Percentiles rank a stretch among this genome's conserved stretches.
Conservation (phyloP, 768 basidiomycete genomes). For the Lyophyllum semitale region DNA sequence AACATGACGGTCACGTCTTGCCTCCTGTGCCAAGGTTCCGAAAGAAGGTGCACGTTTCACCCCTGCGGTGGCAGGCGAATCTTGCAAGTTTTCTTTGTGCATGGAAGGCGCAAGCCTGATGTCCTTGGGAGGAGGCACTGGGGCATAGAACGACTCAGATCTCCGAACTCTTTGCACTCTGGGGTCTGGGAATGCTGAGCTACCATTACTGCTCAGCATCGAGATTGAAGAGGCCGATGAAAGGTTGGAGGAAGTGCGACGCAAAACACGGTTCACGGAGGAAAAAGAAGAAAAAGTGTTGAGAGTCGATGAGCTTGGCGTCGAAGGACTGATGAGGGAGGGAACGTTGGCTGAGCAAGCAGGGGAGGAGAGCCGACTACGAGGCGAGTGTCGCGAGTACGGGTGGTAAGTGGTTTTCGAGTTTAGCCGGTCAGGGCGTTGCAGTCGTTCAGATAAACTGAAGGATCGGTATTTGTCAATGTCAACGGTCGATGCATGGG, state of each 20-base stretch:
- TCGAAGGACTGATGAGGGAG: conserved; percentile 53
- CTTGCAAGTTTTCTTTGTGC: conserved; percentile 16
- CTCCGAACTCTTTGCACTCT: conserved; percentile 53
- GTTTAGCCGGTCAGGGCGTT: conserved; percentile 60
- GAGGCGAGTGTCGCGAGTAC: conserved; percentile 48
- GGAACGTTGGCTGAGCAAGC: conserved; percentile 38
- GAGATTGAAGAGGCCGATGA: conserved; percentile 48
- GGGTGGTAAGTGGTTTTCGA: conserved; percentile 56
- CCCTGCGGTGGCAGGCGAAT: conserved; percentile 23
- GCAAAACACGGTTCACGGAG: conserved; percentile 39
- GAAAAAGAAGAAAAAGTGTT: conserved; percentile 44
- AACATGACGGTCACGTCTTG: conserved; percentile 19
- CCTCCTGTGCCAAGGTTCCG: conserved; percentile 40
- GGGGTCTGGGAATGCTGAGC: conserved; percentile 42
- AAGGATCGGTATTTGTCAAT: conserved; percentile 10
- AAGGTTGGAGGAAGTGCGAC: conserved; percentile 45
- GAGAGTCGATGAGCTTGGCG: conserved; percentile 66
- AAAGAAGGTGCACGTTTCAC: conserved; percentile 65
- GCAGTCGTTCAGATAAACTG: conserved; percentile 69
- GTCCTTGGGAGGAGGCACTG: conserved; percentile 34
- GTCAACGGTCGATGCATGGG: conserved; percentile 12
- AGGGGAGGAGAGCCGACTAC: conserved; percentile 43
- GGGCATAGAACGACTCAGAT: conserved; percentile 46
- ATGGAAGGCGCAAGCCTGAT: conserved; percentile 12
- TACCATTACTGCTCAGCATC: conserved; percentile 37